Evolutionary conservation across 768 basidiomycete species (phyloP), one percentile per base, ranked within the genome.

Genomic region (Russula ochroleuca): DNA sequence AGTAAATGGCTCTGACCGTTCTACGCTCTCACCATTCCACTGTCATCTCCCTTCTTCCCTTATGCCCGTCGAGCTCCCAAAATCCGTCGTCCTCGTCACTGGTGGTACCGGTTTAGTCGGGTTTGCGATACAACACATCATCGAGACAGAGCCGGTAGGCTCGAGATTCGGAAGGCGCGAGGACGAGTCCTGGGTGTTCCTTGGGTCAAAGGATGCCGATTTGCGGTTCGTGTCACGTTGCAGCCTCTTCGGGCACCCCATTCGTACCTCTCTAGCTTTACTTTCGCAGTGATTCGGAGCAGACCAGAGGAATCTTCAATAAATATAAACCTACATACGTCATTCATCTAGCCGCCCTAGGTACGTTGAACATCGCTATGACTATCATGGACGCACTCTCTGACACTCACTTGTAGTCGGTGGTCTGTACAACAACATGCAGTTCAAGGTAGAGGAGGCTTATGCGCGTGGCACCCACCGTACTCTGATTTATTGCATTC

Each of bases 241-340:
- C 33, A 15, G 13, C 13, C 45, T 51, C 25, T 38, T 38, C 2
- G 2, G 14, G 11, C 28, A 43, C 50, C 3, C 40, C 28, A 33
- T 15, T 33, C 14, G 13, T 21, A 49, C 45, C 6, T 21, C 7
- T 43, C 48, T 37, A 17, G 47, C 59, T 37, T 48, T 21, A 45
- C 40, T 13, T 56, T 41, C 43, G 49, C 69, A 94, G 94, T 70
- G 85, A 93, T 73, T 76, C 82, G 2, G 81, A 77, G 64, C 83
- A 87, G 73, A 87, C 93, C 45, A 77, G 79, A 70, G 80, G 80
- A 71, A 74, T 95, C 70, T 97, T 90, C 68, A 88, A 92, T 69
- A 94, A 93, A 76, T 86, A 97, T 77, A 88, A 91, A 71, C 94
- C 96, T 0, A 96, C 92, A 0, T 89, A 95, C 81, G 93, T 98